Evolutionary conservation across 768 basidiomycete species (phyloP).

Genomic region (Vararia minispora): DNA sequence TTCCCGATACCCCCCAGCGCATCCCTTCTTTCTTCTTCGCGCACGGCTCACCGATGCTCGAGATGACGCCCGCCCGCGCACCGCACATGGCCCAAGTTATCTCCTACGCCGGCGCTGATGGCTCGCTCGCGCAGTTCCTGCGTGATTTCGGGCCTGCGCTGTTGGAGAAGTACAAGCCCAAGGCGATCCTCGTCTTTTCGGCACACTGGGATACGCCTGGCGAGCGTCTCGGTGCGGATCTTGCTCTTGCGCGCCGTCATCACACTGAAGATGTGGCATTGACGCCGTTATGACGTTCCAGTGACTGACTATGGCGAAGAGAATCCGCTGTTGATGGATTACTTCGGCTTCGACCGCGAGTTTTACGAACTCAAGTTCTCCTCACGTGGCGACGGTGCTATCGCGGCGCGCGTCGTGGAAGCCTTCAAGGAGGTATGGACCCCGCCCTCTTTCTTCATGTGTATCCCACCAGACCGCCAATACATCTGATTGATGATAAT

Average conservation of each 20-base stretch:
- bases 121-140: slow-evolving; percentile 48
- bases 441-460: not conserved
- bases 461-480: not conserved
- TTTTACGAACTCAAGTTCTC: slow-evolving; percentile 58
- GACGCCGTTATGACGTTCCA: too few relatives aligned
- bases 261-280: too few relatives aligned
- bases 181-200: slow-evolving; percentile 72
- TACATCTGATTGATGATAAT: not conserved
- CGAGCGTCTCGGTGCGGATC: slow-evolving; percentile 41
- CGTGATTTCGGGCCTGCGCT: slow-evolving; percentile 54
- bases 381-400: slow-evolving; percentile 46
- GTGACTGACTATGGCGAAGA: slow-evolving; percentile 71
- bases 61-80: slow-evolving; percentile 2
- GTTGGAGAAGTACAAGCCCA: slow-evolving; percentile 61
- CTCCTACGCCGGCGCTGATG: slow-evolving; percentile 31
- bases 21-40: slow-evolving; percentile 73
- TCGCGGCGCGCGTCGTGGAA: slow-evolving; percentile 51
- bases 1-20: slow-evolving; percentile 44
- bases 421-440: slow-evolving; percentile 39
- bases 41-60: slow-evolving; percentile 50
- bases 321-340: slow-evolving; percentile 68
- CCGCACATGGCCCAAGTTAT: slow-evolving; percentile 7
- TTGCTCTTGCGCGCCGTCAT: not conserved
- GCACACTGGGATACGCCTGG: slow-evolving; percentile 69
- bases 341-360: slow-evolving; percentile 52